phyloP scores from a whole-genome alignment of 1,139 yeast genomes.

The Yamadazyma sp. region DNA sequence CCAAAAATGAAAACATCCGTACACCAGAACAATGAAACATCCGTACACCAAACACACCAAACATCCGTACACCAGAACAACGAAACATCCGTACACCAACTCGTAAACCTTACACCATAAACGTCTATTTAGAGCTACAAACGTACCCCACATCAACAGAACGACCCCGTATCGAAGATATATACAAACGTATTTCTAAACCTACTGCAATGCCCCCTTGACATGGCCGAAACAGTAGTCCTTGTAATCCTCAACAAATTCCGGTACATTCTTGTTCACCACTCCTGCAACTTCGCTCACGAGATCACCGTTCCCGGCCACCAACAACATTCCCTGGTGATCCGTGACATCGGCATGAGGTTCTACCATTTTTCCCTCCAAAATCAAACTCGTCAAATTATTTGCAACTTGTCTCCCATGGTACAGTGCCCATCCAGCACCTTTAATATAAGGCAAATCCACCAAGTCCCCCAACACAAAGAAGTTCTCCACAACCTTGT shows the following conservation, averaged over 20 bases:
- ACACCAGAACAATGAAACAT: no score
- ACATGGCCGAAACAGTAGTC: conserved; percentile 33
- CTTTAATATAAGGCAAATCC: conserved; percentile 40
- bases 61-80: no score
- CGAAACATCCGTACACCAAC: no score
- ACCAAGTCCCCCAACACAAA: conserved; percentile 45
- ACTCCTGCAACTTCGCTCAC: conserved; percentile 38
- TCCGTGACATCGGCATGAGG: conserved; percentile 33
- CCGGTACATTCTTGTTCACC: conserved; percentile 34
- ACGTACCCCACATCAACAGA: no score
- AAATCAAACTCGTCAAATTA: conserved; percentile 31
- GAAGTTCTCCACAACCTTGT: conserved; percentile 21
- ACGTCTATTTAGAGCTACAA: no score
- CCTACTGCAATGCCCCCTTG: no score
- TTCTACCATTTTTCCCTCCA: conserved; percentile 33
- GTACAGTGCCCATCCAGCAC: conserved; percentile 51
- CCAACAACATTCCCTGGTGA: conserved; percentile 47
- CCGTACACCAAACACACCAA: no score
- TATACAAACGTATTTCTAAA: no score
- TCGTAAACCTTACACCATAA: no score
- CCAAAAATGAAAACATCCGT: no score
- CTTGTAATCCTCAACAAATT: conserved; percentile 40
- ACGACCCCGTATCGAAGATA: no score
- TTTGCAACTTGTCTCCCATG: conserved; percentile 46
- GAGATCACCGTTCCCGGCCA: conserved; percentile 43